phyloP scores from a whole-genome alignment of 1,284 basidiomycete species.

The Peniophora sp. region DNA sequence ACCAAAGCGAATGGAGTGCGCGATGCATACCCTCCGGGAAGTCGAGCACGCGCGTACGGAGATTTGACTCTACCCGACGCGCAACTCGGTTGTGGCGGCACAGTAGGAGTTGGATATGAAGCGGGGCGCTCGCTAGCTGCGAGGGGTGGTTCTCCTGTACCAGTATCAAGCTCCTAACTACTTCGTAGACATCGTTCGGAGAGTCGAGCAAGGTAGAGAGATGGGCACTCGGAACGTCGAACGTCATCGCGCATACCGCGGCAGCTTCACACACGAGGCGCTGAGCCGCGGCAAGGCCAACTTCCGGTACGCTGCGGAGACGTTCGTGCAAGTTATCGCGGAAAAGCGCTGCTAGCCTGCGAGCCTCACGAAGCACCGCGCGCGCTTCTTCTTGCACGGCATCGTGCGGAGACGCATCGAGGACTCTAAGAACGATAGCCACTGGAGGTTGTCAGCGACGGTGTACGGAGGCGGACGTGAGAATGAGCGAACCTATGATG shows the following conservation, averaged over 20 bases:
- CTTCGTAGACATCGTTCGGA: neutral
- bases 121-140: neutral
- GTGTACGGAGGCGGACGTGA: too few species aligned
- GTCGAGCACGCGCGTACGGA: neutral
- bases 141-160: neutral
- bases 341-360: neutral
- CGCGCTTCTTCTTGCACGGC: neutral
- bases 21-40: neutral
- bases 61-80: neutral
- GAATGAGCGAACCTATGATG: slow-evolving; percentile 22
- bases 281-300: neutral
- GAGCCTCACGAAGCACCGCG: neutral
- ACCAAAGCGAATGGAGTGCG: neutral
- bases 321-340: neutral
- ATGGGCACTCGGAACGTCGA: neutral
- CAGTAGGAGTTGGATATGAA: neutral
- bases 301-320: neutral
- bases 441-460: too few species aligned
- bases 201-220: neutral
- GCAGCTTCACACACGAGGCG: neutral
- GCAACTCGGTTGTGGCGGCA: neutral
- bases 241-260: neutral
- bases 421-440: neutral
- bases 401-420: neutral
- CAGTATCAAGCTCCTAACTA: neutral